Evolutionary conservation across 1,139 yeast genomes (phyloP), one percentile per base, ranked within the genome.

Genomic region (Lodderomyces theae): DNA sequence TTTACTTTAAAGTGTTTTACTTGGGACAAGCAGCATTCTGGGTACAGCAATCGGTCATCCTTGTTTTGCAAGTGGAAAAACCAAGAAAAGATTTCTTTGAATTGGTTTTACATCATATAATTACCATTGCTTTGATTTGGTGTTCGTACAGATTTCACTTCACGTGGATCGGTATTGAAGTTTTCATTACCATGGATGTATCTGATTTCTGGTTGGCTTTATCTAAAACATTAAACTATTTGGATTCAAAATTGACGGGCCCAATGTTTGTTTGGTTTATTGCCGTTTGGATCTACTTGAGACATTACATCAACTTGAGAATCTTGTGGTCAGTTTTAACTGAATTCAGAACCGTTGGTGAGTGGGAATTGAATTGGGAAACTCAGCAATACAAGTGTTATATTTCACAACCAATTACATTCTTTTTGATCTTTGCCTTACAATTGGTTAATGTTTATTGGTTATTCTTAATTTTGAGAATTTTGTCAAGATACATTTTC

Each of bases 351-450:
- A 79, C 94, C 2, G 88, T 87, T 26, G 97, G 97, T 36, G 82
- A 82, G 46, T 89, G 74, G 66, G 76, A 75, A 42, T 72, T 94
- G 53, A 81, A 88, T 67, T 92, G 90, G 82, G 87, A 76, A n/a
- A 82, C 94, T 24, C 92, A 89, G 60, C 96, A 90, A 62, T 92
- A 90, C 71, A 92, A 94, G 65, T 92, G 97, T 66, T 88, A 87
- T 83, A 86, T 94, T 51, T 85, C 97, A 13, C 95, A 87, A 66
- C 85, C 86, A 46, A 89, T 92, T 58, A 90, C 92, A 2, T 90
- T 92, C 56, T 64, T 66, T 16, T 76, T 92, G 56, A 76, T 92
- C 45, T 70, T 77, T 43, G 90, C 94, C 1, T 74, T 92, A 50
- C 98, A 92, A 61, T 56, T 87, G 43, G 90, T 92, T 44, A 92